Conservation (phyloP, 2,329 filamentous ascomycete genomes). For the Fusarium sp. region DNA sequence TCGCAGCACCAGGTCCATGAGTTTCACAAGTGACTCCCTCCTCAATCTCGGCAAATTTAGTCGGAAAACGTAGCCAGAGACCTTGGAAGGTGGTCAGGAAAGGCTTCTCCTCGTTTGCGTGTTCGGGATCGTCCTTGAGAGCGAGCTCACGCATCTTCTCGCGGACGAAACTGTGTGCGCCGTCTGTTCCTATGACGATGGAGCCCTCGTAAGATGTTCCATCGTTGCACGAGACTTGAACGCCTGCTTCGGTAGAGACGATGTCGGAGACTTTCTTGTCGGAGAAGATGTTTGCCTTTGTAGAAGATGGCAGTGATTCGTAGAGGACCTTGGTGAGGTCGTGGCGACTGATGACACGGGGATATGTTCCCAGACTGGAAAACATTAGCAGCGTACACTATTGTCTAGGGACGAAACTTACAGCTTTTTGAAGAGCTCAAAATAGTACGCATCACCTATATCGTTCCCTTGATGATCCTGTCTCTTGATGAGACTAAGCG, state of each 20-base stretch:
- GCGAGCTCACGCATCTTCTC: constrained; percentile 46
- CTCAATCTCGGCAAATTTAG: constrained; percentile 1
- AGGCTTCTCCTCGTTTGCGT: constrained; percentile 46
- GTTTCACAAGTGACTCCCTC: constrained; percentile 49
- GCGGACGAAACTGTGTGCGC: constrained; percentile 31
- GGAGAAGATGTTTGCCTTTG: constrained; percentile 36
- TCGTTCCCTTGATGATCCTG: constrained; percentile 46
- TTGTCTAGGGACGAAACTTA: constrained; percentile 1
- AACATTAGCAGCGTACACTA: neutral
- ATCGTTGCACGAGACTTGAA: constrained; percentile 33
- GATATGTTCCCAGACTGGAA: constrained; percentile 43
- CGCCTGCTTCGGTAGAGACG: neutral
- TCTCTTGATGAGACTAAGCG: constrained; percentile 36
- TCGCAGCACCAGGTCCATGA: constrained; percentile 37
- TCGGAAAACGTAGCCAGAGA: constrained; percentile 52
- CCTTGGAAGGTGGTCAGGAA: constrained; percentile 50
- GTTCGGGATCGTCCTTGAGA: constrained; percentile 14
- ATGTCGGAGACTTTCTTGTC: constrained; percentile 39
- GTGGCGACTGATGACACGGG: constrained; percentile 51
- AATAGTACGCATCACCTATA: constrained; percentile 42
- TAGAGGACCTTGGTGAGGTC: constrained; percentile 51
- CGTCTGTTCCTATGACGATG: constrained; percentile 40
- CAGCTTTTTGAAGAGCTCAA: constrained; percentile 43
- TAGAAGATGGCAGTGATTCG: constrained; percentile 45
- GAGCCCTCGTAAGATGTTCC: constrained; percentile 36